Conservation (phyloP, 495 filamentous ascomycete genomes). For the Amphirosellinia nigrospora region DNA sequence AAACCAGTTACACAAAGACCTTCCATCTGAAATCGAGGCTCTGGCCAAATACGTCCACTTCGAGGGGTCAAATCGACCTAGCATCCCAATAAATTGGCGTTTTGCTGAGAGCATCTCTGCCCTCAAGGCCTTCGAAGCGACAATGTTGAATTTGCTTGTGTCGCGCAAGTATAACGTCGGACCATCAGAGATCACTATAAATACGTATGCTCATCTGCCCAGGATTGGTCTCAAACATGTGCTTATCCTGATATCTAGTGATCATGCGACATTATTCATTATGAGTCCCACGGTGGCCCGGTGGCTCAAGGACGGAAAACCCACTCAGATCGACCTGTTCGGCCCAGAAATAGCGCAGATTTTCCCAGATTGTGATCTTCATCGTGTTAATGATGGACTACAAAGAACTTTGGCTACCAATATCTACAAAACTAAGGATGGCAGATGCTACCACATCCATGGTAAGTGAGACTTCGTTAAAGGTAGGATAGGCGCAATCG, state of each 20-base stretch:
- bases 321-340: slow-evolving; percentile 1
- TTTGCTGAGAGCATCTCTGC: slow-evolving; percentile 41
- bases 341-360: background rate
- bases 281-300: slow-evolving; percentile 26
- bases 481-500: background rate
- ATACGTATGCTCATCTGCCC: slow-evolving; percentile 18
- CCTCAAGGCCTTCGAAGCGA: slow-evolving; percentile 40
- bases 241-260: slow-evolving; percentile 3
- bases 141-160: slow-evolving; percentile 35
- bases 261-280: slow-evolving; percentile 36
- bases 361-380: slow-evolving; percentile 23
- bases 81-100: slow-evolving; percentile 43
- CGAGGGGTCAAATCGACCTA: slow-evolving; percentile 30
- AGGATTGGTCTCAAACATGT: background rate
- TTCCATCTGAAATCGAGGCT: slow-evolving; percentile 21
- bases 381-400: slow-evolving; percentile 16
- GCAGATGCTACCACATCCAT: slow-evolving; percentile 56
- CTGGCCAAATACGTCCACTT: slow-evolving; percentile 23
- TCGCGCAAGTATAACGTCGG: slow-evolving; percentile 32
- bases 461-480: slow-evolving; percentile 29
- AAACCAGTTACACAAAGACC: slow-evolving; percentile 31
- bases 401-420: slow-evolving; percentile 45
- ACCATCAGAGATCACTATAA: slow-evolving; percentile 31
- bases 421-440: slow-evolving; percentile 58
- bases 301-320: slow-evolving; percentile 16